These are phyloP conservation scores for Cicer bijugum DNA, from an alignment of 306 rosid species.

Conservation along the genomic window DNA sequence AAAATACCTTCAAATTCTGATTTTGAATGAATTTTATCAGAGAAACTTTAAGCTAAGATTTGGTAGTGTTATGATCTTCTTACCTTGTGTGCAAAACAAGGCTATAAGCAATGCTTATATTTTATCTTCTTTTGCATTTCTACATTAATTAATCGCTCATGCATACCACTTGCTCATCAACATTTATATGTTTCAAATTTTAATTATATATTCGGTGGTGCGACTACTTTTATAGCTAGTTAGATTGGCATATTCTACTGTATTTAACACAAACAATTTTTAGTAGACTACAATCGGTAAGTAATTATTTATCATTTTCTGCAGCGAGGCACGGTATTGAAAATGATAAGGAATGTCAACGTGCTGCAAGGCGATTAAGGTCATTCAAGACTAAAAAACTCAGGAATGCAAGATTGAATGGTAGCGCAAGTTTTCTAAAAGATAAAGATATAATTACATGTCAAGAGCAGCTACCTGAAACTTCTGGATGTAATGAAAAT, in stretches of 20 bases:
- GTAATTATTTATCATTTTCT: slow-evolving; percentile 35
- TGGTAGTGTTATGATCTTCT: background rate
- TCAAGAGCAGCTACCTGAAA: slow-evolving; percentile 15
- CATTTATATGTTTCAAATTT: background rate
- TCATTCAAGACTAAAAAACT: slow-evolving; percentile 27
- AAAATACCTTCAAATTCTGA: background rate
- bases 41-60: slow-evolving; percentile 3
- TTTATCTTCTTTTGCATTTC: background rate
- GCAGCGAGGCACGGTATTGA: slow-evolving; percentile 25
- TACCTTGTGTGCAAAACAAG: background rate
- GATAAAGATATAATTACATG: slow-evolving; percentile 30
- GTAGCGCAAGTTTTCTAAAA: background rate
- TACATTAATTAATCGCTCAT: background rate
- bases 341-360: slow-evolving; percentile 28
- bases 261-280: background rate
- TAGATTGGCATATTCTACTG: slow-evolving; percentile 25
- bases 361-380: slow-evolving; percentile 37
- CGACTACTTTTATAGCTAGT: background rate
- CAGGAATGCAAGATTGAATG: slow-evolving; percentile 16
- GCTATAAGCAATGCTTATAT: background rate
- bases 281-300: background rate
- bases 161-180: slow-evolving; percentile 13
- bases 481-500: background rate
- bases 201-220: background rate
- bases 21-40: background rate